Evolutionary conservation across 2,329 filamentous ascomycete species (phyloP).

Genomic region (Arthrobotrys sinensis): DNA sequence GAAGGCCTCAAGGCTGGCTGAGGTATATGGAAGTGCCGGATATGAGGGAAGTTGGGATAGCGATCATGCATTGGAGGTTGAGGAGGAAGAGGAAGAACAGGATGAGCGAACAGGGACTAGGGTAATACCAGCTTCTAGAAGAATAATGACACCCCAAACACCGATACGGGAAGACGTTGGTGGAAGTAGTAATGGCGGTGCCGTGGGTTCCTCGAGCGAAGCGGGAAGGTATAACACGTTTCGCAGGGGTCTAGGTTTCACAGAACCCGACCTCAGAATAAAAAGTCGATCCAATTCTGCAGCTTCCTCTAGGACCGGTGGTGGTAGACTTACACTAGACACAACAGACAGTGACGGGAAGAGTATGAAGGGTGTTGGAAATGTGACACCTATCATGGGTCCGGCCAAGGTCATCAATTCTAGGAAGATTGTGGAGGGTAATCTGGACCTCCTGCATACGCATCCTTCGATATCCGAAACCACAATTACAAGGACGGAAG

Average conservation of each 20-base stretch:
- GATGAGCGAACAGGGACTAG: constrained; percentile 53
- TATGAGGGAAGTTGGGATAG: constrained; percentile 52
- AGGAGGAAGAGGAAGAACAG: constrained; percentile 53
- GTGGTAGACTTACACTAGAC: constrained; percentile 25
- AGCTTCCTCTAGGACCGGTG: constrained; percentile 47
- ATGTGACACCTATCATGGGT: constrained; percentile 56
- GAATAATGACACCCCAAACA: constrained; percentile 60
- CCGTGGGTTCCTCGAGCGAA: constrained; percentile 54
- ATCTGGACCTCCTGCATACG: constrained; percentile 54
- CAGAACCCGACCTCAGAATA: constrained; percentile 51
- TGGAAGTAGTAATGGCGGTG: constrained; percentile 50
- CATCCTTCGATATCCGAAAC: constrained; percentile 57
- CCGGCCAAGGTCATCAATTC: constrained; percentile 55
- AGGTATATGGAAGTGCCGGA: constrained; percentile 38
- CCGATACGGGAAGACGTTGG: constrained; percentile 52
- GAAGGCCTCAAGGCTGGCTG: constrained; percentile 34
- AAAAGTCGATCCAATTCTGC: constrained; percentile 59
- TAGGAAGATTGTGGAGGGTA: constrained; percentile 56
- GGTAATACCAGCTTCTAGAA: constrained; percentile 60
- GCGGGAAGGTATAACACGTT: constrained; percentile 61
- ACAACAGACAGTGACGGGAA: constrained; percentile 27
- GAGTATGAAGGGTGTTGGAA: constrained; percentile 41
- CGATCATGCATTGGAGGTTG: constrained; percentile 40
- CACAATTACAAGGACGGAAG: constrained; percentile 56
- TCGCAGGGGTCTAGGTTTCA: constrained; percentile 59